These are phyloP conservation scores for Termitomyces sp. DNA, from an alignment of 768 basidiomycete genomes.

Conservation along the genomic window DNA sequence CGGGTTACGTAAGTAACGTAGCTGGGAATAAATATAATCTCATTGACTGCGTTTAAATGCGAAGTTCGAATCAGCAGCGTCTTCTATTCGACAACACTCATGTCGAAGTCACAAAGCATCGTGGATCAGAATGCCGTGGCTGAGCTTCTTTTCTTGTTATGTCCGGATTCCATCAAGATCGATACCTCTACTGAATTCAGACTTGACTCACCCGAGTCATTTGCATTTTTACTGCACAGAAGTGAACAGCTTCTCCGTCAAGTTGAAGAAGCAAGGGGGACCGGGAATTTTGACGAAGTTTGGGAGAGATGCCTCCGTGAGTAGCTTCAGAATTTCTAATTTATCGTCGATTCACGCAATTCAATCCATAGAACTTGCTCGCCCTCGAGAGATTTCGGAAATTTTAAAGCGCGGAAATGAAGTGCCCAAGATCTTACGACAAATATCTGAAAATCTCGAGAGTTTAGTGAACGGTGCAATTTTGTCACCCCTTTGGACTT, in stretches of 20 bases:
- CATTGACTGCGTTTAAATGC: no score
- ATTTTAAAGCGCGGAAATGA: no score
- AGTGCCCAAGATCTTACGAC: no score
- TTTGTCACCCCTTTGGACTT: neutral
- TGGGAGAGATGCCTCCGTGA: neutral
- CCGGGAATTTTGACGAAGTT: neutral
- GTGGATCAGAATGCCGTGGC: neutral
- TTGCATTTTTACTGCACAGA: neutral
- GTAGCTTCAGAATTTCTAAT: neutral
- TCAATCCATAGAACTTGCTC: neutral
- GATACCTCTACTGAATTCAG: neutral
- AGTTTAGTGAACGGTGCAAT: no score
- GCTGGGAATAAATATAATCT: no score
- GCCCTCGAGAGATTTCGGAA: no score
- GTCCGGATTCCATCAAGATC: neutral
- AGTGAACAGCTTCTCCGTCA: neutral
- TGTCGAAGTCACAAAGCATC: neutral
- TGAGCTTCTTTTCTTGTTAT: neutral
- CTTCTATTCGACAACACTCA: neutral
- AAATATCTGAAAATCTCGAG: no score
- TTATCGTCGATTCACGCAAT: neutral
- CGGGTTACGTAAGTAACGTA: no score
- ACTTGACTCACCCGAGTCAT: neutral
- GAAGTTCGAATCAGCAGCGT: neutral
- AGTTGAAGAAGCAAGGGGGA: neutral